Evolutionary conservation across 352 stramenopile genomes (phyloP), one percentile per base, ranked within the genome.

Genomic region (Pythium volutum): DNA sequence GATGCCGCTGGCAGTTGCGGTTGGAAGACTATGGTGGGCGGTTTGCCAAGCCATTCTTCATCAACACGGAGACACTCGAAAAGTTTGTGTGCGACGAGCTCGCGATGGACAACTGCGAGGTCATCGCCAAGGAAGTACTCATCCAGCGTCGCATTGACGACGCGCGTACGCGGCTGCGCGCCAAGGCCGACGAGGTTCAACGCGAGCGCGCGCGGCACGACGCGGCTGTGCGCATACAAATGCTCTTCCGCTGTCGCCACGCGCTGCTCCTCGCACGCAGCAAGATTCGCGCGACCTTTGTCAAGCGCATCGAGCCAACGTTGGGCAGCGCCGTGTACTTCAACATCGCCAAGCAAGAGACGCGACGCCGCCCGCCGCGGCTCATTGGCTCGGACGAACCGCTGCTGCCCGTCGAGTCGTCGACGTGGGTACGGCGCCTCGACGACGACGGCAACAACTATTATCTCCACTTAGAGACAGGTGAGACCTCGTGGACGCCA

Each of bases 1-100:
- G 77, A 0, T 91, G 82, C 59, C 66, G 53, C 4, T 91, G 80
- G 79, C 76, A 89, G 31, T 56, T 88, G 25, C 71, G 75, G 1
- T 64, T 91, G 4, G 78, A 87, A 18, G 76, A 77, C 31, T 81
- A 81, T 31, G 76, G 80, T 12, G 62, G 68, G 6, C 70, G 74
- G 14, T 73, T 78, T n/a, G 73, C 82, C 29, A 89, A 91, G 43
- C 69, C 79, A 0, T 88, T 82, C 53, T 91, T 85, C 43, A 63
- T 88, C 14, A 85, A 91, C 63, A 69, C 52, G 0, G 68, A 84
- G 54, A 87, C 77, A 2, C 79, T 83, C 11, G 70, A 89, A 31
- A 89, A 88, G 53, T 66, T 87, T 64, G 63, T 87, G 56, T 91
- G 80, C 34, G 79, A 84, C 51, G 78, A 89, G 20, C 63, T 91